Percentiles rank a stretch among this genome's conserved stretches.
phyloP scores from a whole-genome alignment of 2,329 filamentous ascomycete species.

The Colletotrichum liaoningense region DNA sequence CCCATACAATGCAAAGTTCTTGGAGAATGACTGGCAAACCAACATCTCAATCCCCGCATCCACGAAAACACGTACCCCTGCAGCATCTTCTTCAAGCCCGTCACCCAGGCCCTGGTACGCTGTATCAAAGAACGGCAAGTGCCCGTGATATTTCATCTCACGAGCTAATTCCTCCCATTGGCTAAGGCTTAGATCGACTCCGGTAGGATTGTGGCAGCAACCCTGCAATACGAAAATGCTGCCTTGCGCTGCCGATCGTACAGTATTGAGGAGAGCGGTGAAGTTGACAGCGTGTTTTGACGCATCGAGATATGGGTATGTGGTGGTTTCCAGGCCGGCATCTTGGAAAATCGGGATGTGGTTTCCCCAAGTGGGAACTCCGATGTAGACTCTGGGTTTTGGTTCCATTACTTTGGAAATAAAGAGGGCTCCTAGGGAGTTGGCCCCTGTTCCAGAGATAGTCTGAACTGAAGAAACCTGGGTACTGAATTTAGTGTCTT shows the following conservation, averaged over 20 bases:
- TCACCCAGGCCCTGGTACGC: conserved; percentile 51
- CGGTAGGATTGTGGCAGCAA: conserved; percentile 52
- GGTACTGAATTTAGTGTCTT: neutral
- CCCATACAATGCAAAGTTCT: conserved; percentile 52
- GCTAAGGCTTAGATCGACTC: conserved; percentile 43
- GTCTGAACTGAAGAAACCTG: conserved; percentile 50
- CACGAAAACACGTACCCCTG: conserved; percentile 41
- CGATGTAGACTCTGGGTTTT: conserved; percentile 43
- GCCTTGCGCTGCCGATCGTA: conserved; percentile 40
- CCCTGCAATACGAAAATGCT: conserved; percentile 50
- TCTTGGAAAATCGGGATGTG: conserved; percentile 45
- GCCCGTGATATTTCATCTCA: conserved; percentile 38
- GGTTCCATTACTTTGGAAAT: conserved; percentile 40
- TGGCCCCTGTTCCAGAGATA: conserved; percentile 51
- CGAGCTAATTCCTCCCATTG: conserved; percentile 46
- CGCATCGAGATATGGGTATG: conserved; percentile 46
- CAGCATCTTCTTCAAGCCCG: conserved; percentile 47
- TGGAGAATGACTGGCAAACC: conserved; percentile 51
- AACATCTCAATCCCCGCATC: conserved; percentile 44
- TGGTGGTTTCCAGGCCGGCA: conserved; percentile 42
- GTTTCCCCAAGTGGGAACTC: conserved; percentile 48
- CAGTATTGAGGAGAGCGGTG: conserved; percentile 38
- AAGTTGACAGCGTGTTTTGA: conserved; percentile 42
- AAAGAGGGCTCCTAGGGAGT: conserved; percentile 48
- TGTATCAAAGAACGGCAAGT: conserved; percentile 49